Base-by-base conservation (phyloP, 495 filamentous ascomycete species). In the Ascodesmis nigricans region DNA sequence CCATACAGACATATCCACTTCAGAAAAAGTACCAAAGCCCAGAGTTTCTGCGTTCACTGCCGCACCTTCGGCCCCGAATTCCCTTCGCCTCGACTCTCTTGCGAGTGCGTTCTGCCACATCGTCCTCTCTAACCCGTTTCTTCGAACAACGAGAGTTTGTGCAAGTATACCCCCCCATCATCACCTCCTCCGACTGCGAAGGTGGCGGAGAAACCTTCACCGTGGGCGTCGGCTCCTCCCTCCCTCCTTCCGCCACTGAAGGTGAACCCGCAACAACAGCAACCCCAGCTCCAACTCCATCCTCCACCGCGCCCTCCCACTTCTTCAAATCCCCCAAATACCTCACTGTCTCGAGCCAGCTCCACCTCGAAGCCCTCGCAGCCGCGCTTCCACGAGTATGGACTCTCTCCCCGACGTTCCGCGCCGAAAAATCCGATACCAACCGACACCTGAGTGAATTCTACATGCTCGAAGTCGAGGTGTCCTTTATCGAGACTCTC, bases 111-210 rank as follows among this genome's bases (percentile, higher is more conserved):
- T 97, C 87, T 24, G 71, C 81, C 27, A 57, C 64, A 32, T 71
- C 87, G 48, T 67, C 75, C 35, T 64, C 67, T 27, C 48, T 91
- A 17, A 78, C 69, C 35, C 62, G 61, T 19, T 81, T 75, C 54
- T 91, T 93, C 42, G 52, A 59, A 17, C 53, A 59, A 18, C 65
- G 65, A 17, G 58, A 68, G 19, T 97, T 84, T 49, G 63, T 78
- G 11, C 87, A 95, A 55, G 75, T 76, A 11, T 84, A 95, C 45
- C 73, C 87, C 14, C 87, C 87, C 4, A 71, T 93, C 39, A 76
- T 97, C 46, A 95, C 90, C 4, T 91, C 87, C 3, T 97, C 90
- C 0, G 87, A 97, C 44, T 95, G 90, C 50, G 87, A 97, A 55
- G 90, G 87, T 4, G 90, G 83, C 3, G 84, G 87, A 2, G 83